Evolutionary conservation across 129 eudicot genomes (phyloP).

Genomic region (Pulicaria dysenterica): DNA sequence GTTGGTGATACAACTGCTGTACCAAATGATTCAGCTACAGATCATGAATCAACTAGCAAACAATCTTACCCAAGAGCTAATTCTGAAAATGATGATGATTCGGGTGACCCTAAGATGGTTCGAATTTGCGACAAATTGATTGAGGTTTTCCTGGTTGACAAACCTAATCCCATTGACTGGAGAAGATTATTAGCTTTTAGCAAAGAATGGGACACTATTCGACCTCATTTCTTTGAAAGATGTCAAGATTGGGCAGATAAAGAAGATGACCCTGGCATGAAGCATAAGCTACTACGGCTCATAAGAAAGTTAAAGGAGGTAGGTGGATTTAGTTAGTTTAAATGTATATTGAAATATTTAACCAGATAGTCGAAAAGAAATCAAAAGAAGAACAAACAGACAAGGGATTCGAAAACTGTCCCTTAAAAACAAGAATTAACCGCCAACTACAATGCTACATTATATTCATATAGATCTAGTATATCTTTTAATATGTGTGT

Average conservation of each 20-base stretch:
- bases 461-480: too few species aligned
- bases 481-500: too few species aligned
- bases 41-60: constrained; percentile 3
- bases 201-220: constrained; percentile 65
- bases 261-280: constrained; percentile 71
- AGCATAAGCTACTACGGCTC: constrained; percentile 68
- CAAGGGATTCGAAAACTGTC: too few species aligned
- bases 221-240: constrained; percentile 73
- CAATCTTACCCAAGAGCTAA: constrained; percentile 30
- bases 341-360: background rate
- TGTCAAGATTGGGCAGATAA: constrained; percentile 77
- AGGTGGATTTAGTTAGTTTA: constrained; percentile 2
- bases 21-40: constrained; percentile 39
- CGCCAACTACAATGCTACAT: too few species aligned
- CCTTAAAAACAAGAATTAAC: too few species aligned
- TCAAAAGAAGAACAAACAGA: too few species aligned
- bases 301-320: constrained; percentile 95
- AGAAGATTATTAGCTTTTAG: constrained; percentile 81
- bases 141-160: constrained; percentile 88
- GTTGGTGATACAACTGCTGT: constrained; percentile 46
- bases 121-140: constrained; percentile 79
- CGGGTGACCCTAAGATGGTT: constrained; percentile 55
- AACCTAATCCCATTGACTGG: constrained; percentile 87
- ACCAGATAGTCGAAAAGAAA: too few species aligned
- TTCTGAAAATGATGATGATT: constrained; percentile 33